Base-by-base conservation (phyloP, 495 filamentous ascomycete species). In the Hypoxylon rickii region DNA sequence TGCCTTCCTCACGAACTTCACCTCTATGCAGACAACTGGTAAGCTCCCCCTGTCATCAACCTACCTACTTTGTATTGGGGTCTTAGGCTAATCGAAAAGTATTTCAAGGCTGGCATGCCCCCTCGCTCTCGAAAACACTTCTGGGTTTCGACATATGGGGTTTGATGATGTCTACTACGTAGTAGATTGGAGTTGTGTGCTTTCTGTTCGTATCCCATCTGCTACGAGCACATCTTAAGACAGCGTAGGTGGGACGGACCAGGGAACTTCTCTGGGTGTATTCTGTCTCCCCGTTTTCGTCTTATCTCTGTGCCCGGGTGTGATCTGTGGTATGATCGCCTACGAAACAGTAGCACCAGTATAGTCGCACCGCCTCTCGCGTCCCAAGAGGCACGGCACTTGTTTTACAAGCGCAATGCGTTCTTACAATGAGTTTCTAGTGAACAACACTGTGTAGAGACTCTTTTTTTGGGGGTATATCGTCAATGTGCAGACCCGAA, bases 261-360 rank as follows among this genome's bases (percentile, higher is more conserved):
- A 21, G 21, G 34, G 24, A 31, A 39, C 34, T 29, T 20, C 4
- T 16, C 7, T 26, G 42, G 16, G 33, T 24, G 7, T 20, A 26
- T 11, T 21, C 32, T n/a, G 32, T 15, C n/a, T 51, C 19, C 29
- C 20, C 34, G 20, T 39, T 36, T 44, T 39, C 17, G 24, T 32
- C 46, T 24, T 49, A 8, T 39, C 40, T 33, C 13, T 15, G 6
- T 13, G 13, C 7, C 15, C 15, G 34, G 34, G 7, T 38, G 13
- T 38, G 44, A 39, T 44, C 16, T 39, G 32, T 20, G 31, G 37
- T 21, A 51, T 26, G 36, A 49, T 51, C 37, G 37, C 48, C 19
- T 32, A 57, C 44, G 53, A 62, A 62, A 57, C 52, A 8, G 59
- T 53, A 18, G 47, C 20, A 62, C 59, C 43, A 3, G 24, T 40